Evolutionary conservation across 768 basidiomycete species (phyloP), one percentile per base, ranked within the genome.

Genomic region (Tylopilus intermedius): DNA sequence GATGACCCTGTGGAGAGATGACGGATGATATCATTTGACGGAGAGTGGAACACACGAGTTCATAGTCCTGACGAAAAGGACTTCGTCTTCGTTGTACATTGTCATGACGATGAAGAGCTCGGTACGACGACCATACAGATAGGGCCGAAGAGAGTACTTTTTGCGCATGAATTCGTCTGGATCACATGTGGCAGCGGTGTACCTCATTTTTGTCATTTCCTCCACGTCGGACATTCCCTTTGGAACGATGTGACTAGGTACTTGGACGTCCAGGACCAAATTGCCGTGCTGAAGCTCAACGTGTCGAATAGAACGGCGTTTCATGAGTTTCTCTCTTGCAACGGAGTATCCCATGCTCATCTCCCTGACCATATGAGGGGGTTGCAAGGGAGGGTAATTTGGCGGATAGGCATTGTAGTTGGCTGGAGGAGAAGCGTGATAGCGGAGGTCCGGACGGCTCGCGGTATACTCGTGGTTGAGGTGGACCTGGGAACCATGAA

Each of bases 21-120:
- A 58, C 30, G 13, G 44, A 49, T 49, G 41, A 42, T 55, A 51
- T 30, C 21, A 32, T 27, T 35, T 22, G 15, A 49, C 11, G 6
- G 40, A 50, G 41, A 47, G 22, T 5, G 22, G 39, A 40, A 76
- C 85, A 62, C 63, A 86, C 84, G 88, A 81, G 60, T 91, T 90
- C 87, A 93, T 90, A 10, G 90, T 93, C 64, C 77, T 80, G 64
- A 75, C 74, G 66, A 90, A 91, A 26, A 90, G 74, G 8, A 84
- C 74, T 64, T 90, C 88, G 63, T 90, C 90, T 72, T 96, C 93
- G 67, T 94, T 94, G 68, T 90, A 90, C 91, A 95, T 94, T 41
- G 93, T 95, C 83, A 95, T 90, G 39, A 94, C 92, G 60, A 96
- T 90, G 72, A 95, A 94, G 13, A 96, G 77, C 70, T 95, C 94